Conservation (phyloP, 441 rosid species). For the Corymbia citriodora region DNA sequence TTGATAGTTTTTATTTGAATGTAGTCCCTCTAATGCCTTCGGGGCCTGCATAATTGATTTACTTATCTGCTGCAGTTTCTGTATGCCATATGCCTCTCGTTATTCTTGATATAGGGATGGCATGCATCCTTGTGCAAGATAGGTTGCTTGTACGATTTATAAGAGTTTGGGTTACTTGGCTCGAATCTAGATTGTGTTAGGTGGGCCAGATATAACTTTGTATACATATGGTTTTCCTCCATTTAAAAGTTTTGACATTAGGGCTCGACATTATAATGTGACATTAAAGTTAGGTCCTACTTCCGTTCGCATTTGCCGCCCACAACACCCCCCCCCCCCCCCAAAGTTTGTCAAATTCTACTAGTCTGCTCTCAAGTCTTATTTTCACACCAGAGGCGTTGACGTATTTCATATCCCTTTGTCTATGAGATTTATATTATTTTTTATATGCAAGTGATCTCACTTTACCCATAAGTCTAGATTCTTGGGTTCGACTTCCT, state of each 20-base stretch:
- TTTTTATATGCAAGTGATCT: background rate
- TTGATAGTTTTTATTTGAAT: background rate
- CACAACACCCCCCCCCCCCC: rapidly evolving
- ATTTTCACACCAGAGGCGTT: background rate
- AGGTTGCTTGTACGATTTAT: background rate
- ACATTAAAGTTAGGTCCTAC: background rate
- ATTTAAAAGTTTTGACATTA: background rate
- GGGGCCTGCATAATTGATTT: background rate
- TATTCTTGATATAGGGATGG: background rate
- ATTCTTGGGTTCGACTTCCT: background rate
- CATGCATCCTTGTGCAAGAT: background rate
- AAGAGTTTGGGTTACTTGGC: background rate
- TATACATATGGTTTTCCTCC: background rate
- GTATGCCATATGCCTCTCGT: background rate
- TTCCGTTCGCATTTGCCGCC: background rate
- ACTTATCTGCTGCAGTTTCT: background rate
- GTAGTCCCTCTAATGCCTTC: background rate
- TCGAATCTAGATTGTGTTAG: background rate
- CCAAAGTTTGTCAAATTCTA: rapidly evolving
- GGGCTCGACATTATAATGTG: background rate
- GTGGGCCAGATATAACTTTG: background rate
- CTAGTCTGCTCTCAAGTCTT: background rate
- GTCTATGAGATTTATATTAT: background rate
- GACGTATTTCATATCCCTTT: background rate
- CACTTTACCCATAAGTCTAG: background rate